These are phyloP conservation scores for Didymella sp. DNA, from an alignment of 2,329 filamentous ascomycete species.

Conservation along the genomic window DNA sequence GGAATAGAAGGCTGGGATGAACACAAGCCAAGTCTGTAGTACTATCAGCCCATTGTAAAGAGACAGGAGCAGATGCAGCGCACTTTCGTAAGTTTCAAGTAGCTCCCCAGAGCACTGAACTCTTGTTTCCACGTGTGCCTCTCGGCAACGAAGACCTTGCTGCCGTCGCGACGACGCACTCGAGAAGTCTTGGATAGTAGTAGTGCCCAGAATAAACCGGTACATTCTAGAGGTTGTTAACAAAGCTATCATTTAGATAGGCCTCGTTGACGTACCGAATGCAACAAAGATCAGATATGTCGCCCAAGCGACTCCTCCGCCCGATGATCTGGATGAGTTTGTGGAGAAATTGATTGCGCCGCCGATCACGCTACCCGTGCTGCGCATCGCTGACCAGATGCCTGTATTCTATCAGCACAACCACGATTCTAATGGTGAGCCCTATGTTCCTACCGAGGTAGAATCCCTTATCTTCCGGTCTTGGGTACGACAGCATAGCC, in stretches of 20 bases:
- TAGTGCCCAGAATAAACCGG: background rate
- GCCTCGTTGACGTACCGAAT: background rate
- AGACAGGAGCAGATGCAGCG: no score
- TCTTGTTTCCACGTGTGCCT: background rate
- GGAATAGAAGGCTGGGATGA: background rate
- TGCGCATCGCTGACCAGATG: slow-evolving; percentile 8
- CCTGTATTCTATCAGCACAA: no score
- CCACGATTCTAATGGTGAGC: no score
- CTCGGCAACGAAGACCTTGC: background rate
- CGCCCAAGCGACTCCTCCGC: background rate
- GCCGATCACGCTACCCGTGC: background rate
- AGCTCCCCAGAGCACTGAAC: background rate
- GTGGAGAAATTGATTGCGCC: background rate
- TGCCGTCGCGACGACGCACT: background rate
- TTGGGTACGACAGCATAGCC: background rate
- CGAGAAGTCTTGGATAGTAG: background rate
- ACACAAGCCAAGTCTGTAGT: background rate
- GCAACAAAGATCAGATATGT: background rate
- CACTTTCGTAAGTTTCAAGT: background rate
- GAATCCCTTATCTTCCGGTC: background rate
- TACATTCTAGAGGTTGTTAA: background rate
- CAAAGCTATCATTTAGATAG: no score
- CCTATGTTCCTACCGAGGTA: background rate
- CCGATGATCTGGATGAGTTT: background rate
- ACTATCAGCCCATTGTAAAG: background rate